Evolutionary conservation across 495 filamentous ascomycete species (phyloP).

Genomic region (Penicillium taxi): DNA sequence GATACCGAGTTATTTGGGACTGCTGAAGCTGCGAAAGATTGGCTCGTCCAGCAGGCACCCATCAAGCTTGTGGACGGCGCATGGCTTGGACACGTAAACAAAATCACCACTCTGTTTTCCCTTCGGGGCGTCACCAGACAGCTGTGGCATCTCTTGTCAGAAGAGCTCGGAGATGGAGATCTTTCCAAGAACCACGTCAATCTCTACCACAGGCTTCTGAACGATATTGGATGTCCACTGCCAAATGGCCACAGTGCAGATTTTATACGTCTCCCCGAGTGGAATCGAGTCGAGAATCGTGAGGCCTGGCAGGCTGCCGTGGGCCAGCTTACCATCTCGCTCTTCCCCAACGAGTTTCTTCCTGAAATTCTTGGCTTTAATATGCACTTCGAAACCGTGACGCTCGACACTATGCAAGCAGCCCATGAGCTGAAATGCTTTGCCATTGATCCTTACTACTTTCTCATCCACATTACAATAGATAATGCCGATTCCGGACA

Average conservation of each 20-base stretch:
- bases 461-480: constrained; percentile 44
- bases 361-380: constrained; percentile 48
- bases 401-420: constrained; percentile 33
- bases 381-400: constrained; percentile 40
- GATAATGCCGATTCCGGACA: constrained; percentile 45
- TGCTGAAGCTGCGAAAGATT: constrained; percentile 31
- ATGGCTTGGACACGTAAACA: constrained; percentile 42
- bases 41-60: constrained; percentile 34
- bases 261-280: no score
- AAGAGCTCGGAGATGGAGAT: constrained; percentile 46
- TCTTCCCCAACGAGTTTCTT: constrained; percentile 42
- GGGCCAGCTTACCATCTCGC: constrained; percentile 39
- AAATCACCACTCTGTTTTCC: constrained; percentile 31
- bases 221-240: constrained; percentile 27
- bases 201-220: constrained; percentile 36
- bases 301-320: constrained; percentile 43
- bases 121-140: constrained; percentile 27
- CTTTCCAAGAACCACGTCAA: constrained; percentile 38
- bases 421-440: constrained; percentile 39
- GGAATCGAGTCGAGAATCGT: no score
- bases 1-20: constrained; percentile 27
- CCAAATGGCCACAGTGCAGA: constrained; percentile 24
- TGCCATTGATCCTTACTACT: constrained; percentile 39
- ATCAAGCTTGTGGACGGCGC: constrained; percentile 45
- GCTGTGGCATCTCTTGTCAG: constrained; percentile 43